Conservation (phyloP, 2,329 filamentous ascomycete species). For the Xylaria sp. region DNA sequence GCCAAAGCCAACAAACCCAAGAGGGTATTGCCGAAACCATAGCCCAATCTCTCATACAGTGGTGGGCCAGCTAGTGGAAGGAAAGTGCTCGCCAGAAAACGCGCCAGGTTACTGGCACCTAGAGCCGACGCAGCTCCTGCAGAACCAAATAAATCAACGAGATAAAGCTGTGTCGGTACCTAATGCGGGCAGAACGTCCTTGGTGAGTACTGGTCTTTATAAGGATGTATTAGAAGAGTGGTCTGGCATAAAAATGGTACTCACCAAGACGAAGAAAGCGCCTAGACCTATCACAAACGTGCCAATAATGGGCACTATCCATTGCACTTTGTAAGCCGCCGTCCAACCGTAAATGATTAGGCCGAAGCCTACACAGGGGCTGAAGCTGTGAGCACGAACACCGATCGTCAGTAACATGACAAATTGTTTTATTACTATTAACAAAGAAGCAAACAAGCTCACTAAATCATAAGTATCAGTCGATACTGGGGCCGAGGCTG, state of each 20-base stretch:
- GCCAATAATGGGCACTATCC: conserved; percentile 13
- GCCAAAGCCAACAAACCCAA: conserved; percentile 21
- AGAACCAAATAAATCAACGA: not conserved
- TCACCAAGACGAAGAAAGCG: conserved; percentile 4
- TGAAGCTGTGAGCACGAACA: not conserved
- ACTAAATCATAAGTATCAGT: not conserved
- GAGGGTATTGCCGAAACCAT: conserved; percentile 22
- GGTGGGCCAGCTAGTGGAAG: not conserved
- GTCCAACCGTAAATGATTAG: conserved; percentile 15
- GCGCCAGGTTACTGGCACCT: not conserved
- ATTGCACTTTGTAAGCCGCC: not conserved
- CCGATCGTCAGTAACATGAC: not conserved
- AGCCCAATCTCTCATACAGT: not conserved
- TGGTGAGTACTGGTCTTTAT: no score
- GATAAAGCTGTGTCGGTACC: not conserved
- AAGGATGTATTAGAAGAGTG: no score
- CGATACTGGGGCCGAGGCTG: conserved; percentile 1
- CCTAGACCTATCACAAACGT: conserved; percentile 2
- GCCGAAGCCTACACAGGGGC: conserved; percentile 11
- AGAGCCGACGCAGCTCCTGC: conserved; percentile 9
- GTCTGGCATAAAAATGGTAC: not conserved
- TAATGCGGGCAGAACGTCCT: no score
- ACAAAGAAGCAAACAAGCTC: not conserved
- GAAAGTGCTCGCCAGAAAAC: not conserved
- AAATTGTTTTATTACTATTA: no score